Evolutionary conservation across 148 eudicot species (phyloP), one percentile per base, ranked within the genome.

Genomic region (Dysphania ambrosioides): DNA sequence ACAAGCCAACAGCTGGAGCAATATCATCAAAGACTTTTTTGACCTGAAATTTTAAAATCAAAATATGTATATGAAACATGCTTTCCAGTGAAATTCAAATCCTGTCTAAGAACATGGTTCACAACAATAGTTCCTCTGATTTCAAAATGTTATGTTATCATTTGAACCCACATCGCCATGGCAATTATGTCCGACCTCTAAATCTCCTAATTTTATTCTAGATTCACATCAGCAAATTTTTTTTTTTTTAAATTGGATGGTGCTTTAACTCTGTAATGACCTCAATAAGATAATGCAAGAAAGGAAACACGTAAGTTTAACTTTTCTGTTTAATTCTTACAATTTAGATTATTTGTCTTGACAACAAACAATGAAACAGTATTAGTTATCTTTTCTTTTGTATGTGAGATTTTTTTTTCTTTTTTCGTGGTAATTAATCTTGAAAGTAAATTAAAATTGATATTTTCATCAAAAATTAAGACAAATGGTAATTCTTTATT

Each of bases 1-100:
- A 89, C 81, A 93, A 86, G 75, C 98, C 98, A 60, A 91, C 88
- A 53, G 97, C 90, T 77, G 97, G 90, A 72, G 96, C 98, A 84
- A 94, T 82, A 78, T 88, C 80, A 78, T 80, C 85, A 85, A 94
- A 88, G 27, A 91, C 97, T 79, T 86, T 87, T 82, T 91, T 91
- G 35, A 94, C 98, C 98, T 94, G 81, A 79, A 77, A 85, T 29
- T 30, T 53, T n/a, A 70, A 19, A 61, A 63, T 27, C 42, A 70
- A 26, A 36, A 32, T 24, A 15, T 30, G 62, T 26, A 5, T 59
- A 71, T 35, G 58, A 71, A 59, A 76, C 19, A 66, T 29, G 21
- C 55, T 19, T 66, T 40, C 24, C n/a, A n/a, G n/a, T n/a, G n/a
- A n/a, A 61, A 32, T 16, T 27, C 5, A 9, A 63, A 63, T 31